Percentiles rank a stretch among this genome's conserved stretches.
phyloP scores from a whole-genome alignment of 192 early-diverging fungal species.

The Radiomyces spectabilis region DNA sequence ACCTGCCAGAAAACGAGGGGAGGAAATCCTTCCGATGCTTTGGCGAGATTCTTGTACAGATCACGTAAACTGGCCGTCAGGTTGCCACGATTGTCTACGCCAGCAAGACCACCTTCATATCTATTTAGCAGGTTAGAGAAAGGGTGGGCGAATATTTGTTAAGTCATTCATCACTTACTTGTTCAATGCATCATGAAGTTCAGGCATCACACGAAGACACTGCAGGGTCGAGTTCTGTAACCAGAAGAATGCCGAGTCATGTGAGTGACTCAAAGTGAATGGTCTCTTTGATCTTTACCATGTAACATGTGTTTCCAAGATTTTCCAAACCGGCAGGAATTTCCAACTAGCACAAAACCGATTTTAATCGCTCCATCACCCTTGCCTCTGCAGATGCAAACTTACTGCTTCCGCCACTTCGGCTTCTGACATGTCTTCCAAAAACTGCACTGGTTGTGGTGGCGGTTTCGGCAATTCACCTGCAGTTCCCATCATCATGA shows the following conservation, averaged over 20 bases:
- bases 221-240: constrained; percentile 83
- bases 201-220: constrained; percentile 84
- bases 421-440: constrained; percentile 90
- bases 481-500: constrained; percentile 94
- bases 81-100: constrained; percentile 48
- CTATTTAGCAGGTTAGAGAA: constrained; percentile 14
- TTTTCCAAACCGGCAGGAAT: constrained; percentile 88
- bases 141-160: constrained; percentile 8
- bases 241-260: constrained; percentile 14
- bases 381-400: neutral
- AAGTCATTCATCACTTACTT: constrained; percentile 26
- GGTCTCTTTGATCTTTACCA: constrained; percentile 29
- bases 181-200: constrained; percentile 58
- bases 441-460: constrained; percentile 57
- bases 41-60: constrained; percentile 65
- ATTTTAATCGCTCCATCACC: neutral
- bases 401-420: constrained; percentile 79
- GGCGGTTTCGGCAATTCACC: constrained; percentile 90
- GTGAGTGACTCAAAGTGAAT: neutral
- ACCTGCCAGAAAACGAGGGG: constrained; percentile 78
- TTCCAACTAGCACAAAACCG: constrained; percentile 51
- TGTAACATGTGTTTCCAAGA: constrained; percentile 87
- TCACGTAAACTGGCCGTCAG: constrained; percentile 63
- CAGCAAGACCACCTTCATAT: constrained; percentile 34
- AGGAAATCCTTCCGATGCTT: constrained; percentile 61